phyloP scores from a whole-genome alignment of 2,329 filamentous ascomycete genomes.

The Chrysoporthe puriensis region DNA sequence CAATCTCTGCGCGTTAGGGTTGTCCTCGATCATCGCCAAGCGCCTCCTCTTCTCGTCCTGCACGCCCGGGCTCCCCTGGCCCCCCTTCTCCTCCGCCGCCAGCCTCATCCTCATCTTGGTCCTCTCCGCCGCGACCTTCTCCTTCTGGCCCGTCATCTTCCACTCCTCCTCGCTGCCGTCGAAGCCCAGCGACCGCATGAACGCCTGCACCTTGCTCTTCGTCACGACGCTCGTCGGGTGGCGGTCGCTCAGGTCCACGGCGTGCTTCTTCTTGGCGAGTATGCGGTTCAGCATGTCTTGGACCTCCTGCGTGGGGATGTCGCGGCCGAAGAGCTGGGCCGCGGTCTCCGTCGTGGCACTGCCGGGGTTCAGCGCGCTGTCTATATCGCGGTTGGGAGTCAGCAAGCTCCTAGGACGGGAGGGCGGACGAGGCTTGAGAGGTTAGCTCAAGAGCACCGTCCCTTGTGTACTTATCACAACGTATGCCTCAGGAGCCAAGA shows the following conservation, averaged over 20 bases:
- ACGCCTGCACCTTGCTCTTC: constrained; percentile 19
- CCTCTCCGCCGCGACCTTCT: background rate
- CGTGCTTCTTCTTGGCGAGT: constrained; percentile 25
- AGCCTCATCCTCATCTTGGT: constrained; percentile 13
- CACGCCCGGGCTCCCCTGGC: constrained; percentile 3
- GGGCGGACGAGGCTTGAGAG: background rate
- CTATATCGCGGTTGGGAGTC: background rate
- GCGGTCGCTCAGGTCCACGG: constrained; percentile 17
- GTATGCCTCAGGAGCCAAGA: background rate
- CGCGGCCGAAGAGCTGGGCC: constrained; percentile 16
- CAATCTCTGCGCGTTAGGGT: constrained; percentile 15
- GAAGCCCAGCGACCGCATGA: constrained; percentile 23
- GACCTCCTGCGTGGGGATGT: constrained; percentile 22
- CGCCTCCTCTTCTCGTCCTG: constrained; percentile 15
- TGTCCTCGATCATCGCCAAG: constrained; percentile 9
- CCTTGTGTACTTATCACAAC: background rate
- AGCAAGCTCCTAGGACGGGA: background rate
- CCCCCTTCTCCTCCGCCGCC: constrained; percentile 9
- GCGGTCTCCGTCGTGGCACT: background rate
- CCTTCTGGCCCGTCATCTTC: background rate
- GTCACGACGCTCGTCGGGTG: constrained; percentile 9
- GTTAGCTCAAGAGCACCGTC: background rate
- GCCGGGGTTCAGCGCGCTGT: constrained; percentile 26
- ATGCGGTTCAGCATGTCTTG: constrained; percentile 24
- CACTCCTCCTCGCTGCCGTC: constrained; percentile 21